phyloP scores from a whole-genome alignment of 305 asterid genomes.

The Solanum hybrid region DNA sequence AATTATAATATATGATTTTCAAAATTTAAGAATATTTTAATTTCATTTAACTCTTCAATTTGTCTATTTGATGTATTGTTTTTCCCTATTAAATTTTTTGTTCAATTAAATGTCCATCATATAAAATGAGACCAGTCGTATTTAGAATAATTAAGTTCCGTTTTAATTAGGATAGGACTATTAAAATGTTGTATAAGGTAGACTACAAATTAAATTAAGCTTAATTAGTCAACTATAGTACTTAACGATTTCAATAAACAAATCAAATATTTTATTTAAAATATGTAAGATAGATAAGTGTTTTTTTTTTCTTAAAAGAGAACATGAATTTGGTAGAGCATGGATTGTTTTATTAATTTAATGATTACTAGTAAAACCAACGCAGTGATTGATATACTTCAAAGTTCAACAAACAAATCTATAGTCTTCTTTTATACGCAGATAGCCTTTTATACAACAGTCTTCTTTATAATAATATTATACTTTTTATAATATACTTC shows the following conservation, averaged over 20 bases:
- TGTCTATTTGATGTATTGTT: neutral
- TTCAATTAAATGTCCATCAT: neutral
- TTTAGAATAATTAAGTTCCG: neutral
- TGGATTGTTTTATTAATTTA: neutral
- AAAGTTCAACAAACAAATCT: neutral
- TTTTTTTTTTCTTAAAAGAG: neutral
- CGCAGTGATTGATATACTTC: neutral
- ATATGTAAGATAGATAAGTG: neutral
- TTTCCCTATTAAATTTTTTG: neutral
- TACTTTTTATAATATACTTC: neutral
- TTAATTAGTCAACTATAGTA: neutral
- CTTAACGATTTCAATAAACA: neutral
- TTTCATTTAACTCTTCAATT: neutral
- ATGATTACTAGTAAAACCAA: neutral
- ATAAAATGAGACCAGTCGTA: neutral
- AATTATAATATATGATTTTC: neutral
- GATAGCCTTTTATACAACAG: too few relatives aligned
- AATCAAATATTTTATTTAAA: neutral
- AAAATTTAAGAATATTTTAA: neutral
- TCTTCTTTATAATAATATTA: too few relatives aligned
- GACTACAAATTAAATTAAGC: neutral
- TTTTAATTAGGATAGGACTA: neutral
- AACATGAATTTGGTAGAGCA: neutral
- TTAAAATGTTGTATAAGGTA: neutral
- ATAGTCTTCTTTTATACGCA: too few relatives aligned